Evolutionary conservation across 352 stramenopile genomes (phyloP).

Genomic region (Globisporangium abappressorium): DNA sequence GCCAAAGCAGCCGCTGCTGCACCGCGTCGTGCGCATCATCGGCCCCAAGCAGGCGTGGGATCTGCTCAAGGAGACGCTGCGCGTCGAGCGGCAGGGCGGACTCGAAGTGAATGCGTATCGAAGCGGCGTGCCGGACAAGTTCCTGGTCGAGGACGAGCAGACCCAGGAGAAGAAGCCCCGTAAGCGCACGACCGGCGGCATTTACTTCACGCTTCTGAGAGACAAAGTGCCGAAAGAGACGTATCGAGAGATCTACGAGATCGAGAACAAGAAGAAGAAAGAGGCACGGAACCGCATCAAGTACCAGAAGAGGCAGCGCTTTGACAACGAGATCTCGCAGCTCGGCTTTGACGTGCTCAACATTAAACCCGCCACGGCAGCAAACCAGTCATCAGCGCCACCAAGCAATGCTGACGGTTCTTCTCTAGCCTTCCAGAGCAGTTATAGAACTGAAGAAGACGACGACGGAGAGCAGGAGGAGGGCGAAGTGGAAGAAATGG

Average conservation of each 20-base stretch:
- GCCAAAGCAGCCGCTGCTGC: conserved; percentile 66
- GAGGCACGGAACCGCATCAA: conserved; percentile 57
- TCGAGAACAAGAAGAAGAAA: conserved; percentile 76
- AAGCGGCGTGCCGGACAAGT: conserved; percentile 45
- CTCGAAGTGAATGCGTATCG: conserved; percentile 45
- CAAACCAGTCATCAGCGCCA: not conserved
- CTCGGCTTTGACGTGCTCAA: conserved; percentile 54
- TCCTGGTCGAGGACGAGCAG: conserved; percentile 39
- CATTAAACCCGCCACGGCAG: conserved; percentile 18
- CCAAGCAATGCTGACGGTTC: not conserved
- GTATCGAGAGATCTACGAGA: conserved; percentile 74
- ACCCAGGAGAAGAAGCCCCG: conserved; percentile 44
- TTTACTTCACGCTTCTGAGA: conserved; percentile 69
- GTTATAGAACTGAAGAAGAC: not conserved
- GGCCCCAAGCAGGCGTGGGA: conserved; percentile 58
- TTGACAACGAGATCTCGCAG: conserved; percentile 59
- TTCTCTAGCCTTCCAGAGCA: not conserved
- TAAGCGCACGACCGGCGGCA: conserved; percentile 63
- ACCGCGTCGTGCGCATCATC: conserved; percentile 68
- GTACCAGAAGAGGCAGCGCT: conserved; percentile 44
- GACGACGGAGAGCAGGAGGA: conserved; percentile 22
- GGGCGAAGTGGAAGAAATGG: conserved; percentile 39
- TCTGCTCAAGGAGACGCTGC: conserved; percentile 61
- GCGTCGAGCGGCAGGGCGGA: conserved; percentile 60
- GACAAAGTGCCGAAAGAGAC: conserved; percentile 58